phyloP scores from a whole-genome alignment of 2,329 filamentous ascomycete genomes.

The Rachicladosporium sp. region DNA sequence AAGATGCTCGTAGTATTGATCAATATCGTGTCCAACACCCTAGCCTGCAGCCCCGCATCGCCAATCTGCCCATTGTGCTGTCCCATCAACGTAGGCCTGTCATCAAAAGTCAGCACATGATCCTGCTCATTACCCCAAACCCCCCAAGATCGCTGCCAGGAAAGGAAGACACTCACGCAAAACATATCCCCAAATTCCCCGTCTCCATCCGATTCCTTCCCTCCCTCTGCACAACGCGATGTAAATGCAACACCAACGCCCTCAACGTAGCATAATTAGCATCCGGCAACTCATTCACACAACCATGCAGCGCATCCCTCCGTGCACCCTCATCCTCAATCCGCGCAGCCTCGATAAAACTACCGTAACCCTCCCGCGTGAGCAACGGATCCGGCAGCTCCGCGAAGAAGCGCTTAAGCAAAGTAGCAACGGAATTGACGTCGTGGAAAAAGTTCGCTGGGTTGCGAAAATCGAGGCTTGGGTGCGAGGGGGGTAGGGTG shows the following conservation, averaged over 20 bases:
- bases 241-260: slow-evolving; percentile 75
- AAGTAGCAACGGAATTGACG: slow-evolving; percentile 87
- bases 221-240: slow-evolving; percentile 73
- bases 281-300: slow-evolving; percentile 88
- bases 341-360: slow-evolving; percentile 79
- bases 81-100: slow-evolving; percentile 80
- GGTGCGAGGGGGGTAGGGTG: slow-evolving; percentile 21
- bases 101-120: slow-evolving; percentile 2
- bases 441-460: slow-evolving; percentile 92
- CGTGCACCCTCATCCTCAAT: slow-evolving; percentile 47
- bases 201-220: slow-evolving; percentile 83
- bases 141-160: too few species aligned
- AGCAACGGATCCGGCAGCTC: slow-evolving; percentile 86
- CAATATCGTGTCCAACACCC: slow-evolving; percentile 83
- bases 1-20: slow-evolving; percentile 95
- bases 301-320: slow-evolving; percentile 80
- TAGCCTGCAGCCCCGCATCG: slow-evolving; percentile 82
- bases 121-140: too few species aligned
- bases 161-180: slow-evolving; percentile 46
- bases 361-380: slow-evolving; percentile 62
- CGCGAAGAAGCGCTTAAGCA: slow-evolving; percentile 90
- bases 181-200: slow-evolving; percentile 85
- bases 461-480: slow-evolving; percentile 76
- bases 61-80: slow-evolving; percentile 62
- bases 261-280: slow-evolving; percentile 93